Percentiles rank a stretch among this genome's conserved stretches.
Evolutionary conservation across 441 rosid genomes (phyloP).

Genomic region (Hura crepitans): DNA sequence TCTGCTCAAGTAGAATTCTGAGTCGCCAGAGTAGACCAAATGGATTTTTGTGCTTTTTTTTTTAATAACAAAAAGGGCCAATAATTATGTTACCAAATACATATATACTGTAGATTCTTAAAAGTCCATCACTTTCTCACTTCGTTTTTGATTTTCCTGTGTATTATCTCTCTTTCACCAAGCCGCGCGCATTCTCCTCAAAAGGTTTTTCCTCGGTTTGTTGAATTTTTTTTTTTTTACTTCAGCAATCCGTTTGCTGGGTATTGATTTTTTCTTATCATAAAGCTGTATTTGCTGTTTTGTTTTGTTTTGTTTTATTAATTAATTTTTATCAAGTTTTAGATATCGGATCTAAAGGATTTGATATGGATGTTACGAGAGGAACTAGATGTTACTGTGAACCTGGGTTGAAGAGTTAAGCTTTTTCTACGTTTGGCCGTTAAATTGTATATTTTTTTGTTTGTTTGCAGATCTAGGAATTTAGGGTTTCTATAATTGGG

Average conservation of each 20-base stretch:
- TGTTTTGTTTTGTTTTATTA: background rate
- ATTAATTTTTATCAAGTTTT: constrained; percentile 1
- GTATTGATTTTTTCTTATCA: background rate
- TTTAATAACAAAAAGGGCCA: background rate
- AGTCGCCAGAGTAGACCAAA: constrained; percentile 37
- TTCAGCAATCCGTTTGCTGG: constrained; percentile 14
- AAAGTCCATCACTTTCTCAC: background rate
- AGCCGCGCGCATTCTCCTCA: background rate
- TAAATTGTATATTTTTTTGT: constrained; percentile 7
- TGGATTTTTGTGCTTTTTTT: background rate
- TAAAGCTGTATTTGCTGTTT: background rate
- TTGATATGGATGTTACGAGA: constrained; percentile 1
- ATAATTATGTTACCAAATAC: background rate
- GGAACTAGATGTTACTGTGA: too few relatives aligned
- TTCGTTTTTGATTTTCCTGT: background rate
- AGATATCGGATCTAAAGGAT: background rate
- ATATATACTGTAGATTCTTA: background rate
- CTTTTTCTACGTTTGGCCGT: constrained; percentile 7
- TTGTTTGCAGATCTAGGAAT: constrained; percentile 50
- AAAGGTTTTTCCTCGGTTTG: constrained; percentile 9
- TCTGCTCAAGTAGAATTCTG: background rate
- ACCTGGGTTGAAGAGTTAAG: background rate
- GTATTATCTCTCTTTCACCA: constrained; percentile 11
- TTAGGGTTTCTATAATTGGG: constrained; percentile 30
- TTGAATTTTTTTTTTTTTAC: background rate